Evolutionary conservation across 2,329 filamentous ascomycete genomes (phyloP).

Genomic region (Endoconidiophora laricicola): DNA sequence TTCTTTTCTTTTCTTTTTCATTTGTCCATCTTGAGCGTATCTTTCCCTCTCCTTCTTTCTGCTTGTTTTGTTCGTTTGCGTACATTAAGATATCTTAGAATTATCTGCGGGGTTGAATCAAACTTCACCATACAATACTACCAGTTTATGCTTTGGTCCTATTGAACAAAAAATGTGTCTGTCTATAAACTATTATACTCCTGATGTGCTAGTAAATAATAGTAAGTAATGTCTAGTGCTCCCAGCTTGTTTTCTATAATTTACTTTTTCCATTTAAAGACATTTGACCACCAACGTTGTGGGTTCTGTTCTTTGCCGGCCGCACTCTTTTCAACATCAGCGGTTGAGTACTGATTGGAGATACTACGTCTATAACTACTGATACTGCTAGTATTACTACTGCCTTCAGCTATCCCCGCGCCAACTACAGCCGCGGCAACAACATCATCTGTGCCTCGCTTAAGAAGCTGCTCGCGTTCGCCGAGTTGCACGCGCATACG

Average conservation of each 20-base stretch:
- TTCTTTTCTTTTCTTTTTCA: background rate
- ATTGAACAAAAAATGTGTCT: no score
- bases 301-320: background rate
- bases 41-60: background rate
- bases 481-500: background rate
- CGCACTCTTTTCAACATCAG: no score
- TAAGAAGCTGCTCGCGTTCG: conserved; percentile 1
- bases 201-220: no score
- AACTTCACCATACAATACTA: no score
- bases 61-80: background rate
- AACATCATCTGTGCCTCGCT: background rate
- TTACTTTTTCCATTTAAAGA: background rate
- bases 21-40: background rate
- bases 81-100: background rate
- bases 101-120: no score
- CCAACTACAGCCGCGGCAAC: background rate
- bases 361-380: background rate
- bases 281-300: background rate
- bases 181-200: no score
- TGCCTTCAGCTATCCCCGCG: no score
- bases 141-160: no score
- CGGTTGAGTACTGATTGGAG: background rate
- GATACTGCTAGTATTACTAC: background rate
- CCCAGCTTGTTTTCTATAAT: no score
- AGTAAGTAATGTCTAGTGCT: no score